phyloP scores from a whole-genome alignment of 768 basidiomycete species.

The Cubamyces lactineus region DNA sequence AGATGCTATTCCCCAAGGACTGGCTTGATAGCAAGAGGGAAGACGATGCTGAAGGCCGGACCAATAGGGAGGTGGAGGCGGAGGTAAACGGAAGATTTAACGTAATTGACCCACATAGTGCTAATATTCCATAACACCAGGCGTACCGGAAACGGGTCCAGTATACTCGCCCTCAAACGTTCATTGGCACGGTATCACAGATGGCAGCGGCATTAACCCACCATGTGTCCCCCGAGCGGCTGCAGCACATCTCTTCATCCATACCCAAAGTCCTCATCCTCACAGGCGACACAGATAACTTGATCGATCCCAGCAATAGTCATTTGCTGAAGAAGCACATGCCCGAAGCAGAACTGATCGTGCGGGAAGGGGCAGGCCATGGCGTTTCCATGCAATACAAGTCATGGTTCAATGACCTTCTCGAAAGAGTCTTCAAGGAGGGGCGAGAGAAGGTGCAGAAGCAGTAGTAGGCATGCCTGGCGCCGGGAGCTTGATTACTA shows the following conservation, averaged over 20 bases:
- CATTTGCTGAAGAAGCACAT: conserved; percentile 55
- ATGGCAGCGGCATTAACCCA: conserved; percentile 72
- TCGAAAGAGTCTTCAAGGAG: conserved; percentile 61
- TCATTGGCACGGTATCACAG: conserved; percentile 70
- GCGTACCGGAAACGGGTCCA: conserved; percentile 47
- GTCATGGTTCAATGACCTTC: conserved; percentile 53
- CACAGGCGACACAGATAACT: conserved; percentile 68
- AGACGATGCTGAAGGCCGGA: conserved; percentile 58
- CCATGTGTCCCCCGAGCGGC: conserved; percentile 44
- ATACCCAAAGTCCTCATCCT: conserved; percentile 70
- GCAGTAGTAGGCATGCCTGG: background rate
- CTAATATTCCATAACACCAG: conserved; percentile 36
- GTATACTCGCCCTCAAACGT: conserved; percentile 59
- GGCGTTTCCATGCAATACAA: conserved; percentile 55
- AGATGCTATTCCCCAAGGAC: conserved; percentile 59
- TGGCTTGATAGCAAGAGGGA: conserved; percentile 64
- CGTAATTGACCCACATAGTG: no score
- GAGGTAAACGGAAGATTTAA: conserved; percentile 43
- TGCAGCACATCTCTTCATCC: conserved; percentile 42
- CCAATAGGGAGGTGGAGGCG: conserved; percentile 62
- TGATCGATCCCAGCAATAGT: conserved; percentile 58
- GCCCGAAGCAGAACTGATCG: conserved; percentile 54
- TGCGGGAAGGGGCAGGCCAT: conserved; percentile 70
- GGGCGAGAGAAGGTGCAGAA: conserved; percentile 37
- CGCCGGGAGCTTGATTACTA: background rate